Conservation (phyloP, 805 yeast genomes). For the Starmerella vaccinii region DNA sequence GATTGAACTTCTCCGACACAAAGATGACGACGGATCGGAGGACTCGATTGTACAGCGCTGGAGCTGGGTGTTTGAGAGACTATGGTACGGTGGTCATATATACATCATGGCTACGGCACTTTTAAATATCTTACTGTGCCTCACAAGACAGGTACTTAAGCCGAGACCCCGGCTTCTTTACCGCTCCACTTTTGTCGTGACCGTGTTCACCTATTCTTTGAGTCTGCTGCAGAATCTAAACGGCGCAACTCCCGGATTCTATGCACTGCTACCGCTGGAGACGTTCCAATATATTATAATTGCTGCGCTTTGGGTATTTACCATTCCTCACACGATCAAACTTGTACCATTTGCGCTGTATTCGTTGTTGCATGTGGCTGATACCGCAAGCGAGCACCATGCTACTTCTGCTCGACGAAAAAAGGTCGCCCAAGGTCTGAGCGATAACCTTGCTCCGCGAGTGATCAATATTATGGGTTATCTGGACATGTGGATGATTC, state of each 20-base stretch:
- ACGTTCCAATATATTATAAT: conserved; percentile 60
- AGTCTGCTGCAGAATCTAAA: conserved; percentile 40
- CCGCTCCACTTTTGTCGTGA: conserved; percentile 23
- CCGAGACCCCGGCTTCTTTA: conserved; percentile 25
- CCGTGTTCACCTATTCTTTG: conserved; percentile 23
- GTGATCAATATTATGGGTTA: conserved; percentile 34
- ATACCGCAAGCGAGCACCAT: conserved; percentile 26
- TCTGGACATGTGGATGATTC: conserved; percentile 39
- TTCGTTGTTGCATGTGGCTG: conserved; percentile 66
- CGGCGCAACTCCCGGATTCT: conserved; percentile 49
- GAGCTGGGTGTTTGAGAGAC: conserved; percentile 6
- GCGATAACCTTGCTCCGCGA: conserved; percentile 16
- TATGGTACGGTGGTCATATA: conserved; percentile 20
- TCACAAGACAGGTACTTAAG: conserved; percentile 24
- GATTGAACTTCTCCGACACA: background rate
- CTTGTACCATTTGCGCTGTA: conserved; percentile 61
- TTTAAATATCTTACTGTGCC: conserved; percentile 18
- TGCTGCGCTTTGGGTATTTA: conserved; percentile 45
- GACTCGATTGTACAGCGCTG: conserved; percentile 10
- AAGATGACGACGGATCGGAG: background rate
- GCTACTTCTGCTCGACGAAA: conserved; percentile 1
- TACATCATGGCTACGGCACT: conserved; percentile 6
- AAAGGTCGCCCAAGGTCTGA: conserved; percentile 8
- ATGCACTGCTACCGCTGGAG: conserved; percentile 56
- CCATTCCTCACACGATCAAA: conserved; percentile 53